Base-by-base conservation (phyloP, 2,329 filamentous ascomycete species). In the Curvularia hawaiiensis region DNA sequence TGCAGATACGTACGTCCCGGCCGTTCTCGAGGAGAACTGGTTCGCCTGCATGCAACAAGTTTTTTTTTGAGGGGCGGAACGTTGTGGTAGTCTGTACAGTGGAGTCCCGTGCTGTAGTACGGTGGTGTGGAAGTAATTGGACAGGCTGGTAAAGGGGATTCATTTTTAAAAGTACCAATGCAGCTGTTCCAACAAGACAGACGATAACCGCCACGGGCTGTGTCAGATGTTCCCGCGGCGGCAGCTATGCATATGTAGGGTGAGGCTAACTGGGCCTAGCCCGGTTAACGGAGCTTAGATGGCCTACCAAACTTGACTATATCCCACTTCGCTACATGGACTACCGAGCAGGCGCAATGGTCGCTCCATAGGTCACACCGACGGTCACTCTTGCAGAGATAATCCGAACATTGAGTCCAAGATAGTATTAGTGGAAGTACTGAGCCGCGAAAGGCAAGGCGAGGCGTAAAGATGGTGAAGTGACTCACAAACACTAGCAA, bases 341-440 rank as follows among this genome's bases (percentile, higher is more conserved):
- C 41, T 44, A 28, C 24, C 20, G 18, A 20, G 44, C 26, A 46
- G 28, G 33, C 10, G n/a, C 28, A 47, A 47, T 35, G 44, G 5
- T n/a, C n/a, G 11, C 14, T 46, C 30, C 28, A 18, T 28, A 47
- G 30, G 44, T 47, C 28, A 47, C 44, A 20, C 18, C 44, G n/a
- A 20, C 18, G 92, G 75, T 86, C 82, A 2, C 71, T 80, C 26
- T 83, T 1, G 68, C 73, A 4, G 72, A 78, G 22, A 85, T 83
- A 1, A 86, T n/a, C 24, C 5, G 12, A 18, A 18, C 6, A 14
- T 11, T 44, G 22, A 28, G 16, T 44, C n/a, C 14, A 20, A 31
- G 20, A 24, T 31, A 18, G n/a, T 16, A 22, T 10, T 28, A 14
- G 20, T n/a, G 8, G 8, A 24, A 44, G 3, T 18, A 3, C 14